These are phyloP conservation scores for Trichosporon sp. DNA, from an alignment of 1,284 basidiomycete species.

Conservation along the genomic window DNA sequence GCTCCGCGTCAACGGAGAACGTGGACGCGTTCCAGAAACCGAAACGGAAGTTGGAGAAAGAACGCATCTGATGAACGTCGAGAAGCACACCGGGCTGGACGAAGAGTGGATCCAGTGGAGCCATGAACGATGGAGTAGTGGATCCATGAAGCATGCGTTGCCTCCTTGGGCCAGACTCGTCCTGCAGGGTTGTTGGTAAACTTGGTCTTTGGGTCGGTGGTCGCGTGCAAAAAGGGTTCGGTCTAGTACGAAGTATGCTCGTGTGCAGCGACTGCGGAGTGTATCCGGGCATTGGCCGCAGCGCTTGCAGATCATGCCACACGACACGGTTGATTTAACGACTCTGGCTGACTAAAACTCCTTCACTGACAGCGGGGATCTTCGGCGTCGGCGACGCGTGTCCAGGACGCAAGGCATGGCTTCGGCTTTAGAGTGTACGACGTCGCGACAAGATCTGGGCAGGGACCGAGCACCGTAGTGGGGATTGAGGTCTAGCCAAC, in stretches of 20 bases:
- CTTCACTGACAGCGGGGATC: background rate
- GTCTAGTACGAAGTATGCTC: background rate
- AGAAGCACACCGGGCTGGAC: background rate
- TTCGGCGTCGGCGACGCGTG: background rate
- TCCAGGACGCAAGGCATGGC: background rate
- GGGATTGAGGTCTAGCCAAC: background rate
- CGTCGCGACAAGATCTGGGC: background rate
- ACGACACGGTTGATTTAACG: background rate
- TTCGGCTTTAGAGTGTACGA: background rate
- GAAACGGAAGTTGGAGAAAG: background rate
- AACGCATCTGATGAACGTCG: background rate
- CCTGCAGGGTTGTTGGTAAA: background rate
- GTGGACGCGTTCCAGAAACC: background rate
- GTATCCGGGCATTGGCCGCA: conserved; percentile 2
- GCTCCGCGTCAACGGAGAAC: background rate
- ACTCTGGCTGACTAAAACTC: background rate
- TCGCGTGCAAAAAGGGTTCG: background rate
- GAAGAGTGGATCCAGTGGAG: background rate
- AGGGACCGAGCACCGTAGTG: background rate
- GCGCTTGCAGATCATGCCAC: background rate
- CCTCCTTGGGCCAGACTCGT: background rate
- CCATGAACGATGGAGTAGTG: background rate
- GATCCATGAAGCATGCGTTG: background rate
- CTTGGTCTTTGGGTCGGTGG: background rate
- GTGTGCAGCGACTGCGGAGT: background rate